Evolutionary conservation across 345 rosid genomes (phyloP), one percentile per base, ranked within the genome.

Genomic region (Brassica juncea): DNA sequence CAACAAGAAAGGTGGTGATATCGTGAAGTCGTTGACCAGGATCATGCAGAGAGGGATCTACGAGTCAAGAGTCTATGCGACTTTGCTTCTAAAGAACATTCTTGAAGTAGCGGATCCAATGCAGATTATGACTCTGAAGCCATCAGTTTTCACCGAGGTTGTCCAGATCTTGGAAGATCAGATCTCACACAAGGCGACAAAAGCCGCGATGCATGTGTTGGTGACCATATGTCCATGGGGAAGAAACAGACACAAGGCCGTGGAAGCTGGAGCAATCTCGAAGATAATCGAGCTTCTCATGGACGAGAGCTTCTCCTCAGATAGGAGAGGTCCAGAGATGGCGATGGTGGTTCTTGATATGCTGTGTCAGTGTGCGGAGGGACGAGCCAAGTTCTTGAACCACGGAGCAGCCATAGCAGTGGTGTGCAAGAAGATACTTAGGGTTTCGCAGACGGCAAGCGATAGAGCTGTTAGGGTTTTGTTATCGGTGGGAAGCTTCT

Each of bases 321-420:
- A 92, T 28, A 87, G 67, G 73, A 81, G 90, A 79, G 52, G 72
- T 12, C 77, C 67, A n/a, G 97, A 89, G 76, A 85, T 88, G 83
- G 80, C 82, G 8, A 70, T 93, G 39, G 81, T 72, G 16, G 86
- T 84, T 42, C 79, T 92, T 60, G 96, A 89, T 79, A 42, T 78
- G 31, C 58, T 90, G 49, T 94, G 94, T 73, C 83, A 77, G 71
- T 86, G 88, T 44, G 96, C 97, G 0, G 96, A 92, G 65, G 98
- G 98, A 74, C 77, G 98, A 62, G 89, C 94, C 9, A 87, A 86
- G 81, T 81, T 92, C 55, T 69, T 90, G 55, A 74, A 59, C n/a
- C 96, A 94, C 23, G 86, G 86, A 2, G 91, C 91, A 4, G 93
- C 92, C 62, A 35, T 94, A 7, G 97, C 96, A 0, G 86, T 89